phyloP scores from a whole-genome alignment of 495 filamentous ascomycete species.

The Daldinia loculata region DNA sequence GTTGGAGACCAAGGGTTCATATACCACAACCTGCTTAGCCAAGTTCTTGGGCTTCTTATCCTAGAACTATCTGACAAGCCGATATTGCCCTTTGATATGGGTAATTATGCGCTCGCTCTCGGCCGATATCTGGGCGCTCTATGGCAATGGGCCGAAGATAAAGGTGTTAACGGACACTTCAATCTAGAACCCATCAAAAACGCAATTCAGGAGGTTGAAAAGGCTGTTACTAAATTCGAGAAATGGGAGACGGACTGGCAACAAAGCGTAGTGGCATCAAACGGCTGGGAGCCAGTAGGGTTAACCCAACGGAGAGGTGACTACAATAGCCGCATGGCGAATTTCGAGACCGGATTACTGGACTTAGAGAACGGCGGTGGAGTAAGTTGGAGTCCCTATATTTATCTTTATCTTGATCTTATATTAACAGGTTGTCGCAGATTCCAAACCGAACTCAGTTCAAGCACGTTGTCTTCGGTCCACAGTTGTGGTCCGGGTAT shows the following conservation, averaged over 20 bases:
- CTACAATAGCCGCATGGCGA: slow-evolving; percentile 76
- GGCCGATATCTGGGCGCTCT: slow-evolving; percentile 70
- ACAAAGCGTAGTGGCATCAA: slow-evolving; percentile 66
- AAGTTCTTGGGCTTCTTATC: slow-evolving; percentile 83
- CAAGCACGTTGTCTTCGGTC: slow-evolving; percentile 91
- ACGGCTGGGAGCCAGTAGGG: slow-evolving; percentile 73
- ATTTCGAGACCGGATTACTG: slow-evolving; percentile 83
- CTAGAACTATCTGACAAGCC: slow-evolving; percentile 83
- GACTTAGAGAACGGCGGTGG: slow-evolving; percentile 76
- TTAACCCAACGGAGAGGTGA: slow-evolving; percentile 69
- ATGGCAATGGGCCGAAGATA: slow-evolving; percentile 66
- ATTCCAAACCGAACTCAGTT: slow-evolving; percentile 90
- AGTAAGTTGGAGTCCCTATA: slow-evolving; percentile 58
- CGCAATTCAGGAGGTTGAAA: slow-evolving; percentile 67
- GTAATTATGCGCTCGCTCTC: slow-evolving; percentile 66
- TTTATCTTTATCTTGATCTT: background rate
- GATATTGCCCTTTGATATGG: slow-evolving; percentile 83
- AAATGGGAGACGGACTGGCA: slow-evolving; percentile 79
- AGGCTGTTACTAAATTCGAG: slow-evolving; percentile 70
- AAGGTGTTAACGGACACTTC: slow-evolving; percentile 60
- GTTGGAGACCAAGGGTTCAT: slow-evolving; percentile 82
- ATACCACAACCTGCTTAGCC: slow-evolving; percentile 80
- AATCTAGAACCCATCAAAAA: slow-evolving; percentile 67
- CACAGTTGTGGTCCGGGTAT: slow-evolving; percentile 79
- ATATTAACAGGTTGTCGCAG: slow-evolving; percentile 51